phyloP scores from a whole-genome alignment of 768 basidiomycete genomes.

The Lentinula guzmanii region DNA sequence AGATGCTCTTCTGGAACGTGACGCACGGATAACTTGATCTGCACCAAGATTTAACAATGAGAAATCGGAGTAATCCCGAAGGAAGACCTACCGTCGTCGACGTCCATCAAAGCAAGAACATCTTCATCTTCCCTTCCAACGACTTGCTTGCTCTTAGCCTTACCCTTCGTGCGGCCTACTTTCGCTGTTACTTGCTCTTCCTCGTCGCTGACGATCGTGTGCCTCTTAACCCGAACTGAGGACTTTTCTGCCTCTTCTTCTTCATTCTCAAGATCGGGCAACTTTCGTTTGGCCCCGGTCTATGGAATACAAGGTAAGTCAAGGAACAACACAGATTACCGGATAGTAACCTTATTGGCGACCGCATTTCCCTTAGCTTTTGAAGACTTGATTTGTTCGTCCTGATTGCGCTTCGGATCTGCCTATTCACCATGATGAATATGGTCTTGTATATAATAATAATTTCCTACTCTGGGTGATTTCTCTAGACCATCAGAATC shows the following conservation, averaged over 20 bases:
- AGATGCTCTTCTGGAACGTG: conserved; percentile 18
- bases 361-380: background rate
- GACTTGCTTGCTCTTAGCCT: conserved; percentile 25
- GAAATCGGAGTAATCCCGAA: background rate
- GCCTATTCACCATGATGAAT: background rate
- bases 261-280: conserved; percentile 26
- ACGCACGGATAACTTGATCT: conserved; percentile 27
- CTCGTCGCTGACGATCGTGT: conserved; percentile 54
- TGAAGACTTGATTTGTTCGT: conserved; percentile 2
- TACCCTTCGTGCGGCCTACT: conserved; percentile 24
- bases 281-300: conserved; percentile 39
- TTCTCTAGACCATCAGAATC: background rate
- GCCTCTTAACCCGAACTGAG: conserved; percentile 35
- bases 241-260: conserved; percentile 14
- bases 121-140: conserved; percentile 36
- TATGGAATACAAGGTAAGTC: conserved; percentile 7
- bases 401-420: background rate
- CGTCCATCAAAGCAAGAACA: conserved; percentile 63
- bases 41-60: background rate
- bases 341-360: background rate
- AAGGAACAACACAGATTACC: background rate
- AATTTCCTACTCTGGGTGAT: background rate
- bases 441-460: background rate
- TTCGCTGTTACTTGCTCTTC: conserved; percentile 36
- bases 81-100: conserved; percentile 54